Evolutionary conservation across 1,139 yeast species (phyloP).

Genomic region (Yamadazyma buinensis): DNA sequence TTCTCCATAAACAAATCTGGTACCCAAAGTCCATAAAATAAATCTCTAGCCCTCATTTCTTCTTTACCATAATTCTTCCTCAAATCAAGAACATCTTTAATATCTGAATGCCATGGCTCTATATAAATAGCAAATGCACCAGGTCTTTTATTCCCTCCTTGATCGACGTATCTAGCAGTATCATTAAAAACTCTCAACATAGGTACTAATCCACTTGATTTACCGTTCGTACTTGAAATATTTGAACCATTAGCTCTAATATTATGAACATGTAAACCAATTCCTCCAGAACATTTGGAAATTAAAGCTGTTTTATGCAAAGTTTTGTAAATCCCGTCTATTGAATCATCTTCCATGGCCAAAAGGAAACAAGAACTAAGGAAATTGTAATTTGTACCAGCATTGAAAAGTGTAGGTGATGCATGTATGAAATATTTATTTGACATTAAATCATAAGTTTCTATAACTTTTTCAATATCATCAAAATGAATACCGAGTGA

Average conservation of each 20-base stretch:
- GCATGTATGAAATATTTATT: slow-evolving; percentile 51
- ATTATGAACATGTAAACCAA: slow-evolving; percentile 55
- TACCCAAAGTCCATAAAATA: slow-evolving; percentile 57
- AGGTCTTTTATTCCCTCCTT: slow-evolving; percentile 61
- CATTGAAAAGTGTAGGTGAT: slow-evolving; percentile 52
- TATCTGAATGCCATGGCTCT: slow-evolving; percentile 62
- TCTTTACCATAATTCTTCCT: slow-evolving; percentile 57
- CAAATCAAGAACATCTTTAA: slow-evolving; percentile 49
- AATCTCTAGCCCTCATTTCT: slow-evolving; percentile 52
- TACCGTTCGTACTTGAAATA: slow-evolving; percentile 53
- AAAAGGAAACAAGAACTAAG: slow-evolving; percentile 54
- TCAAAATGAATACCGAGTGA: slow-evolving; percentile 49
- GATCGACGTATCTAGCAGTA: slow-evolving; percentile 60
- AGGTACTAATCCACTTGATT: slow-evolving; percentile 54
- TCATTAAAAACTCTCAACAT: slow-evolving; percentile 58
- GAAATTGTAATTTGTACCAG: slow-evolving; percentile 46
- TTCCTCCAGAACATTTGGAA: slow-evolving; percentile 58
- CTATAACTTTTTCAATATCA: slow-evolving; percentile 36
- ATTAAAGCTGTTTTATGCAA: slow-evolving; percentile 53
- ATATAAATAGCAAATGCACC: slow-evolving; percentile 61
- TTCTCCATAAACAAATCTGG: slow-evolving; percentile 58
- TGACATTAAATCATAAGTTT: slow-evolving; percentile 52
- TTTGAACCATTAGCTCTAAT: slow-evolving; percentile 49
- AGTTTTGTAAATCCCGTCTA: slow-evolving; percentile 56
- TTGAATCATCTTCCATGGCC: slow-evolving; percentile 57